Base-by-base conservation (phyloP, 176 grass and related monocot species). In the Poa pratensis region DNA sequence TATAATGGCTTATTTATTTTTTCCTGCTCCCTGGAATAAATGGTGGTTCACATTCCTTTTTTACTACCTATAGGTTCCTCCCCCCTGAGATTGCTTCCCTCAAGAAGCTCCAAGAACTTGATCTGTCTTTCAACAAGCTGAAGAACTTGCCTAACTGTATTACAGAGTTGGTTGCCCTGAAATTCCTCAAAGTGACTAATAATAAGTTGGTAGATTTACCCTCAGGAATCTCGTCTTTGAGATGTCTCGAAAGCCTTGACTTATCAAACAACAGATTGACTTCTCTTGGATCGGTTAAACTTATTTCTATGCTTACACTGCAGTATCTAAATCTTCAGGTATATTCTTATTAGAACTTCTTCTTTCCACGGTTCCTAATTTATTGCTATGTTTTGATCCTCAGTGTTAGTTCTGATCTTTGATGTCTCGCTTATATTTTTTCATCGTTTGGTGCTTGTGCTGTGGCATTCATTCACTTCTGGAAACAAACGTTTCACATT, bases 81-180 rank as follows among this genome's bases (percentile, higher is more conserved):
- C 96, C 96, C 77, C 93, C 93, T 84, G 96, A 99, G 83, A 92
- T 99, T 84, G 90, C 86, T 39, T 89, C 80, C 46, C 91, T 99
- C 34, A 86, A 73, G 62, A 96, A 91, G 53, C 90, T 99, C 11
- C 90, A 99, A 85, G 93, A 99, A 73, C 89, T 99, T 51, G 93
- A 99, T 90, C 83, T 99, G 42, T 99, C 96, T 42, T 99, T 94
- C 87, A 99, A 99, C 84, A 99, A 99, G 87, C 66, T 99, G 80
- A 99, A 99, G 88, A 92, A 83, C 75, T 94, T 96, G 17, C 93
- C 93, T 86, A 94, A 92, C 73, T 89, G 83, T 89, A 94, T 99
- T 84, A 85, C 87, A 43, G 90, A 94, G 43, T 82, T 94, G 61
- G 79, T 76, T 82, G 84, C 90, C 52, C 78, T 99, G 58, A 90